Percentiles rank a stretch among this genome's conserved stretches.
These are phyloP conservation scores for Smittium mucronatum DNA, from an alignment of 371 early-diverging fungal genomes.

Conservation along the genomic window DNA sequence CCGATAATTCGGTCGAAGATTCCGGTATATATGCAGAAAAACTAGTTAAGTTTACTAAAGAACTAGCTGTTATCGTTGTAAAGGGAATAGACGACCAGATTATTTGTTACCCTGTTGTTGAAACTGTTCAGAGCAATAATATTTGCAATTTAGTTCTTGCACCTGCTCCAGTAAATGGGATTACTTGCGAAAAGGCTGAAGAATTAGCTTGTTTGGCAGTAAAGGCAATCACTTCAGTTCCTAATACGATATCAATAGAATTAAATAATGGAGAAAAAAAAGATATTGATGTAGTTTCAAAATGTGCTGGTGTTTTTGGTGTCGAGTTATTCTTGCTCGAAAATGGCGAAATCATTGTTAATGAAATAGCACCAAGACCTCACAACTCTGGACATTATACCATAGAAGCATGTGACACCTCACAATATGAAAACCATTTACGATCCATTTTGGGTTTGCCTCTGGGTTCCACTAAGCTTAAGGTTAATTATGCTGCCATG, in stretches of 20 bases:
- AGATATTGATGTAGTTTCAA: slow-evolving; percentile 10
- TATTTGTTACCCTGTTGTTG: slow-evolving; percentile 79
- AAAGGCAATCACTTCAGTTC: slow-evolving; percentile 17
- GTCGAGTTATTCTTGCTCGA: slow-evolving; percentile 89
- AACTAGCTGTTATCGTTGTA: slow-evolving; percentile 93
- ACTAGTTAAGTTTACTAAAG: slow-evolving; percentile 82
- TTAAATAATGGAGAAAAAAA: background rate
- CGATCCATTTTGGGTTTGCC: slow-evolving; percentile 87
- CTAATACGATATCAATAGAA: background rate
- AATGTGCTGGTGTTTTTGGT: slow-evolving; percentile 87
- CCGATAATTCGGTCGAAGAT: slow-evolving; percentile 20
- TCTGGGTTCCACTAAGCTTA: slow-evolving; percentile 76
- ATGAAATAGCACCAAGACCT: slow-evolving; percentile 95
- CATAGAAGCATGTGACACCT: slow-evolving; percentile 90
- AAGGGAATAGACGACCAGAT: slow-evolving; percentile 56
- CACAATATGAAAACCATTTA: slow-evolving; percentile 93
- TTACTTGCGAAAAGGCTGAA: slow-evolving; percentile 50
- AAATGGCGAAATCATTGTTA: slow-evolving; percentile 69
- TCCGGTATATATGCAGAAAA: slow-evolving; percentile 63
- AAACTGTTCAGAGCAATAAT: slow-evolving; percentile 88
- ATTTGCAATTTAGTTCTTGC: slow-evolving; percentile 89
- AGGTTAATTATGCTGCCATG: slow-evolving; percentile 85
- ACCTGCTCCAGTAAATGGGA: slow-evolving; percentile 85
- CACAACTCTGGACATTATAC: slow-evolving; percentile 98
- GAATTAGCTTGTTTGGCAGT: slow-evolving; percentile 75